Conservation (phyloP, 352 stramenopile genomes). For the Globisporangium cystogenes region DNA sequence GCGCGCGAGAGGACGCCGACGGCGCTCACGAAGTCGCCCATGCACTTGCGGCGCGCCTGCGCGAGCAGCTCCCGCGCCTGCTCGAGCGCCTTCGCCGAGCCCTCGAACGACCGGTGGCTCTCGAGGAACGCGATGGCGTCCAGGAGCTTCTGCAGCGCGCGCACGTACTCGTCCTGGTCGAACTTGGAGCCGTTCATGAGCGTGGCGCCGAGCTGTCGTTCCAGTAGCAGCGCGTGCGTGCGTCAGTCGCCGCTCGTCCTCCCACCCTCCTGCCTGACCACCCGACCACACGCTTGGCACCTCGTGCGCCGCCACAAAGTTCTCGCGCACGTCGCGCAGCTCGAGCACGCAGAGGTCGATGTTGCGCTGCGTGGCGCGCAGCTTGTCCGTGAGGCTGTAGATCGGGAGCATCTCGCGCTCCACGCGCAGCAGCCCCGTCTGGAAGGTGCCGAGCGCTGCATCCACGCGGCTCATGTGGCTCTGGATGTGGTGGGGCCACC, state of each 20-base stretch:
- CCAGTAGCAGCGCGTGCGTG: background rate
- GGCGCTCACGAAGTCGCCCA: constrained; percentile 63
- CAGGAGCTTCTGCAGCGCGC: constrained; percentile 58
- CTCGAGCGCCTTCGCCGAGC: constrained; percentile 63
- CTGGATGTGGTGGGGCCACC: constrained; percentile 18
- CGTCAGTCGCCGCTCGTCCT: background rate
- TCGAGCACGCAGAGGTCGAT: constrained; percentile 78
- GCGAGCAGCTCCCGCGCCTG: constrained; percentile 53
- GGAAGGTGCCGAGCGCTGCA: constrained; percentile 48
- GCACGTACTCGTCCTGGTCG: constrained; percentile 64
- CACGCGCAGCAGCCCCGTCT: constrained; percentile 58
- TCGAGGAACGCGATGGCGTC: constrained; percentile 68
- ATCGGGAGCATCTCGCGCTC: constrained; percentile 80
- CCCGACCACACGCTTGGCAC: constrained; percentile 21
- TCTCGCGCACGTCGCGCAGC: constrained; percentile 63
- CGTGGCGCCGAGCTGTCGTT: constrained; percentile 44
- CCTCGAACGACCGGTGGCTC: constrained; percentile 64
- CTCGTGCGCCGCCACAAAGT: constrained; percentile 67
- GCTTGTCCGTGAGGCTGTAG: constrained; percentile 79
- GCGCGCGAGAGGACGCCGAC: constrained; percentile 52
- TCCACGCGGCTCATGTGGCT: constrained; percentile 57
- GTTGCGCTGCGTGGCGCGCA: constrained; percentile 78
- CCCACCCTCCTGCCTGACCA: too few relatives aligned
- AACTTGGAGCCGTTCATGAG: constrained; percentile 68
- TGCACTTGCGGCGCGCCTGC: constrained; percentile 60